Conservation (phyloP, 495 filamentous ascomycete species). For the Penicillium egyptiacum region DNA sequence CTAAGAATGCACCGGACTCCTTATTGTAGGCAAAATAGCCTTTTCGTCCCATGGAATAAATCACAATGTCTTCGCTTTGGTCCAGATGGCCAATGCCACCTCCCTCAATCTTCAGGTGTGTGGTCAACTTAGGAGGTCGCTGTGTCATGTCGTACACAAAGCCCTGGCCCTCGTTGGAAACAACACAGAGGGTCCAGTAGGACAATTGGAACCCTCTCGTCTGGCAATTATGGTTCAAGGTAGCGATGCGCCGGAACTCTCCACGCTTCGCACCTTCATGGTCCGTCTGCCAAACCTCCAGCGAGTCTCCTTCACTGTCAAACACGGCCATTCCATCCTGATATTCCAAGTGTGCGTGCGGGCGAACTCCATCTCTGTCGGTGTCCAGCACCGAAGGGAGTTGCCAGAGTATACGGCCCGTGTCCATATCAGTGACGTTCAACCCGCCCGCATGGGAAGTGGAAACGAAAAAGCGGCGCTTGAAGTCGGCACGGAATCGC, state of each 20-base stretch:
- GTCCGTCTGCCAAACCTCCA: constrained; percentile 42
- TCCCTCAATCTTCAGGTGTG: constrained; percentile 32
- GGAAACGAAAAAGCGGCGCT: constrained; percentile 41
- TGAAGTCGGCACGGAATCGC: constrained; percentile 43
- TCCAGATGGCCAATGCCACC: constrained; percentile 41
- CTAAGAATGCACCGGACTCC: constrained; percentile 29
- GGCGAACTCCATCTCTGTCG: constrained; percentile 32
- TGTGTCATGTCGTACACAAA: constrained; percentile 46
- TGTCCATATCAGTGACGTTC: constrained; percentile 44
- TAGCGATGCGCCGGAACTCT: constrained; percentile 40
- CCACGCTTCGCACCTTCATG: constrained; percentile 33
- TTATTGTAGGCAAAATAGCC: constrained; percentile 41
- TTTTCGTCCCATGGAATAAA: constrained; percentile 40
- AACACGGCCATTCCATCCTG: constrained; percentile 46
- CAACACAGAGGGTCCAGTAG: constrained; percentile 41
- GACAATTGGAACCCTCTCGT: constrained; percentile 45
- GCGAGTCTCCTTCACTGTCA: constrained; percentile 40
- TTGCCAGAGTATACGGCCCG: constrained; percentile 35
- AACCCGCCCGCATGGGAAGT: constrained; percentile 41
- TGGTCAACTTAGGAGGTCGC: constrained; percentile 33
- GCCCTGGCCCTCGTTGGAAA: constrained; percentile 39
- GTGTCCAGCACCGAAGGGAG: constrained; percentile 36
- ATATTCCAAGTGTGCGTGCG: constrained; percentile 43
- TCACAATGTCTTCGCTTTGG: constrained; percentile 37
- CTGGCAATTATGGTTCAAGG: constrained; percentile 38